phyloP scores from a whole-genome alignment of 768 basidiomycete species.

The Hygrocybe punicea region DNA sequence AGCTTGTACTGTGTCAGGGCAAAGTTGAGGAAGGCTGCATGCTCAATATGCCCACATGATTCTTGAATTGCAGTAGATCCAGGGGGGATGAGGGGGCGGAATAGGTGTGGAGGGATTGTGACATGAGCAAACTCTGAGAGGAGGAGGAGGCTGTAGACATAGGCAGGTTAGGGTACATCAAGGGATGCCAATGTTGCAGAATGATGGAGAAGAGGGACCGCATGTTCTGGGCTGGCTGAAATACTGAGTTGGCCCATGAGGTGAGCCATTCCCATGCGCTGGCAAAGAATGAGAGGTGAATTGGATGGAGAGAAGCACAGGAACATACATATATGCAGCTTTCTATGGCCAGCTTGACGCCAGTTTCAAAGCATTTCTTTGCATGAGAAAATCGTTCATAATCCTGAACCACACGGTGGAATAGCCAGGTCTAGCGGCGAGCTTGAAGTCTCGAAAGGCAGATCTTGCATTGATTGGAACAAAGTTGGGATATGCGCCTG shows the following conservation, averaged over 20 bases:
- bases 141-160: no score
- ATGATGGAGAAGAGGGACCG: slow-evolving; percentile 67
- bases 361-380: slow-evolving; percentile 82
- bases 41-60: no score
- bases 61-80: no score
- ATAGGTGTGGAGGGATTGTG: slow-evolving; percentile 48
- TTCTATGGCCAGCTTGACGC: slow-evolving; percentile 68
- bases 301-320: no score
- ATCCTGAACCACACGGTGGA: slow-evolving; percentile 84
- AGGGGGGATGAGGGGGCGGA: slow-evolving; percentile 55
- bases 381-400: slow-evolving; percentile 82
- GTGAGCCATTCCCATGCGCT: slow-evolving; percentile 91
- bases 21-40: no score
- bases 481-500: slow-evolving; percentile 66
- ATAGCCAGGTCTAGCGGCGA: slow-evolving; percentile 73
- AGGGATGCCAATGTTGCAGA: slow-evolving; percentile 74
- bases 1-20: no score
- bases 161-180: slow-evolving; percentile 80
- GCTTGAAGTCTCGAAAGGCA: no score
- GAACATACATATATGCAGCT: slow-evolving; percentile 73
- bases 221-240: slow-evolving; percentile 48
- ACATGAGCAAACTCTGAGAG: slow-evolving; percentile 77
- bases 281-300: slow-evolving; percentile 14
- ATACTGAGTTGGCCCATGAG: slow-evolving; percentile 83
- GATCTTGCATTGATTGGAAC: slow-evolving; percentile 64